Evolutionary conservation across 768 basidiomycete species (phyloP).

Genomic region (Stropharia rugosoannulata): DNA sequence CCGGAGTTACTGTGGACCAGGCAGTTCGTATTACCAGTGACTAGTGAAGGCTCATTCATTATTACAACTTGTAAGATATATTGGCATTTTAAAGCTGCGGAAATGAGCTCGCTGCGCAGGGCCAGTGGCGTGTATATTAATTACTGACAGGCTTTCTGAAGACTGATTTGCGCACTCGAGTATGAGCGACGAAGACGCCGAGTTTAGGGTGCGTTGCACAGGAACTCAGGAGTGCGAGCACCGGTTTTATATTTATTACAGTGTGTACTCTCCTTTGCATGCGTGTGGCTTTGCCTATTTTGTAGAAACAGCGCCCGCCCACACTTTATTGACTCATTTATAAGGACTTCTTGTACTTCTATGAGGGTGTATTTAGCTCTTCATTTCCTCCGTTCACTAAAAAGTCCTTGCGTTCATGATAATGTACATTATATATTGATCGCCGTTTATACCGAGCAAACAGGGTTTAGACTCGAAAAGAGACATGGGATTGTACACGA

Average conservation of each 20-base stretch:
- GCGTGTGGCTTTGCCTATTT: neutral
- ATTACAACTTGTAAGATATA: too few species aligned
- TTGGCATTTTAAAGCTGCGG: too few species aligned
- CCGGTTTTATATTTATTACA: neutral
- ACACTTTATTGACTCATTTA: neutral
- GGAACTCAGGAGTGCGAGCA: too few species aligned
- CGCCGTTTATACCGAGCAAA: neutral
- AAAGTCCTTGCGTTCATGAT: neutral
- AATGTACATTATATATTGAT: constrained; percentile 5
- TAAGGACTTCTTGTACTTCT: neutral
- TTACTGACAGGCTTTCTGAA: too few species aligned
- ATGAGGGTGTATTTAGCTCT: neutral
- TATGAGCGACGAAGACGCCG: too few species aligned
- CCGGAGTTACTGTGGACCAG: neutral
- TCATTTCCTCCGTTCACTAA: neutral
- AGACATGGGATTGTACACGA: neutral
- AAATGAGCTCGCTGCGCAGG: too few species aligned
- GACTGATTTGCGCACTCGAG: too few species aligned
- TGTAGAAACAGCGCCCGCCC: neutral
- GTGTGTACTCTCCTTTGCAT: neutral
- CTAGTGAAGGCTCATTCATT: too few species aligned
- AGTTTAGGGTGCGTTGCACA: too few species aligned
- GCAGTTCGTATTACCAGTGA: too few species aligned
- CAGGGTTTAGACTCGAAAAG: neutral
- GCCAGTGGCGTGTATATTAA: too few species aligned